Evolutionary conservation across 768 basidiomycete genomes (phyloP).

Genomic region (Lyophyllum shimeji): DNA sequence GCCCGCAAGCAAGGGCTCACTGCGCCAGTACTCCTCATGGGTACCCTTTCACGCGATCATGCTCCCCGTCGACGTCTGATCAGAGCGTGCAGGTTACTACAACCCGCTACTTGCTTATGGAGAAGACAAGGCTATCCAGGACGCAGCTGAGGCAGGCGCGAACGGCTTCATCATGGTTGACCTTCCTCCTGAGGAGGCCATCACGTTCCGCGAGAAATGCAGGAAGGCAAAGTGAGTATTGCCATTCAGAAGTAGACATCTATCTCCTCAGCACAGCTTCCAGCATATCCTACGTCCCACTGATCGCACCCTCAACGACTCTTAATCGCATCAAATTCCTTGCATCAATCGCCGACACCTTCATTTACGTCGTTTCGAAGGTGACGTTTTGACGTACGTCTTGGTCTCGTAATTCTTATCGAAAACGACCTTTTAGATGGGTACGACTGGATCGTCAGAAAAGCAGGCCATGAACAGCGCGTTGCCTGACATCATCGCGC

Average conservation of each 20-base stretch:
- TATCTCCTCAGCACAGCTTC: neutral
- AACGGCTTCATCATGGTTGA: slow-evolving; percentile 99
- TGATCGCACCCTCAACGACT: slow-evolving; percentile 94
- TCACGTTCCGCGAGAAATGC: slow-evolving; percentile 89
- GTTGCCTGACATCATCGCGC: slow-evolving; percentile 81
- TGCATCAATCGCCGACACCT: slow-evolving; percentile 90
- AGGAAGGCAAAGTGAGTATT: slow-evolving; percentile 67
- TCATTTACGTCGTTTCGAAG: slow-evolving; percentile 99
- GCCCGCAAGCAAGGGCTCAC: slow-evolving; percentile 83
- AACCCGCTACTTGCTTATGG: slow-evolving; percentile 95
- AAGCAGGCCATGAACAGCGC: slow-evolving; percentile 66
- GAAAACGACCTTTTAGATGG: slow-evolving; percentile 63
- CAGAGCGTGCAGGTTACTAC: slow-evolving; percentile 75
- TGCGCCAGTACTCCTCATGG: slow-evolving; percentile 91
- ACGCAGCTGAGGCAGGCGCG: slow-evolving; percentile 86
- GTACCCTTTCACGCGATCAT: slow-evolving; percentile 36
- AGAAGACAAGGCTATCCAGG: slow-evolving; percentile 90
- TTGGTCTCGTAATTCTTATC: neutral
- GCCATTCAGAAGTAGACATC: neutral
- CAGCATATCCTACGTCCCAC: slow-evolving; percentile 92
- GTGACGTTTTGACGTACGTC: slow-evolving; percentile 34
- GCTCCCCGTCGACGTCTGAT: slow-evolving; percentile 5
- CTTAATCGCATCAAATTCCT: slow-evolving; percentile 87
- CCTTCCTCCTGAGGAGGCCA: slow-evolving; percentile 95
- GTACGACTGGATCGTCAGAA: slow-evolving; percentile 92